Evolutionary conservation across 345 rosid genomes (phyloP), one percentile per base, ranked within the genome.

Genomic region (Citrus australasica): DNA sequence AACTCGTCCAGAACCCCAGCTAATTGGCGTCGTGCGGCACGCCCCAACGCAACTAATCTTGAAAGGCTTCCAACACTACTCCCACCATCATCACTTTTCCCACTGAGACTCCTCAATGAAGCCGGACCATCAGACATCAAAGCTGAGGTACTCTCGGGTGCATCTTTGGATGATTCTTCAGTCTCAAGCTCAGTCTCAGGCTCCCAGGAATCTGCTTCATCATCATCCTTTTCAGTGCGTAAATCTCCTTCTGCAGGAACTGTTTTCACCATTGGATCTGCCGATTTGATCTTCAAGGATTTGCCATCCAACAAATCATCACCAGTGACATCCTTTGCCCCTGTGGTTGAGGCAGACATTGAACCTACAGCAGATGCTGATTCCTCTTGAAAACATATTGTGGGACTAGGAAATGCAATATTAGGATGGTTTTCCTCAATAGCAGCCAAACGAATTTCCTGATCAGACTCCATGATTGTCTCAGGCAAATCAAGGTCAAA

Each of bases 41-140:
- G 97, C 13, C 99, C 99, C 78, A 97, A 80, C 67, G 98, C 99
- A 78, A 90, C 93, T 84, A 97, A 87, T 85, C 95, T 92, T 37
- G 98, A 93, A 80, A 97, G 98, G 81, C 98, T 94, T 69, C 95
- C 99, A 37, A 87, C 76, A 80, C 94, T 92, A 86, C 84, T 93
- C 67, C 95, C 99, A 72, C 88, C 88, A 21, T 92, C 99, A 81
- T 94, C 98, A 82, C 87, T 79, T 87, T 85, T 90, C 11, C 98
- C 91, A 74, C 91, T 85, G 74, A 90, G 89, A 88, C 96, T 93
- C 88, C 92, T 91, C 42, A 89, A 88, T 76, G 99, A 94, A 78
- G 88, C 89, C 2, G 96, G 98, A 37, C 94, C 98, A 79, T 93
- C 98, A 19, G 91, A 78, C 61, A 83, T 58, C 77, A 89, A 75